These are phyloP conservation scores for Styphnolobium japonicum DNA, from an alignment of 306 rosid genomes.

Conservation along the genomic window DNA sequence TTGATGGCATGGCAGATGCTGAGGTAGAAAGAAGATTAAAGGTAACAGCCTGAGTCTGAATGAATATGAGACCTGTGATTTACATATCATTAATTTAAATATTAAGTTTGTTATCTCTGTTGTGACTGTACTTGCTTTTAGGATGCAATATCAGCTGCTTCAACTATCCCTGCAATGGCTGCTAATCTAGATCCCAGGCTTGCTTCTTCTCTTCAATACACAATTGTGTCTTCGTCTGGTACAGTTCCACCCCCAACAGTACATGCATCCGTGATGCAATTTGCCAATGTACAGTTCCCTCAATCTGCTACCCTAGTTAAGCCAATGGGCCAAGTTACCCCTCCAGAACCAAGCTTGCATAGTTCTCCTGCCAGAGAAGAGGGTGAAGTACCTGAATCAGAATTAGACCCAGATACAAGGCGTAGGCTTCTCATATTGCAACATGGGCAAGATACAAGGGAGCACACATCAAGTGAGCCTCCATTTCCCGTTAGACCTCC, in stretches of 20 bases:
- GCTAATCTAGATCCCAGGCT: conserved; percentile 67
- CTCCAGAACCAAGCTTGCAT: conserved; percentile 74
- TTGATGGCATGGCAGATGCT: conserved; percentile 87
- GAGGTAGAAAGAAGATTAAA: conserved; percentile 87
- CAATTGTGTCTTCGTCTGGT: conserved; percentile 60
- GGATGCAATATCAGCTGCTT: conserved; percentile 65
- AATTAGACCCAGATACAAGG: conserved; percentile 97
- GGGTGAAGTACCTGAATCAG: conserved; percentile 99
- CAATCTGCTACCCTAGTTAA: conserved; percentile 52
- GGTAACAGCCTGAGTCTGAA: conserved; percentile 49
- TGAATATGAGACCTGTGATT: not conserved
- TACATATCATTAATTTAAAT: not conserved
- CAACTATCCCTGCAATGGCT: conserved; percentile 48
- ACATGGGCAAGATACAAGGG: conserved; percentile 97
- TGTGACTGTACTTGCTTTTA: conserved; percentile 26
- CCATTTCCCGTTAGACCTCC: conserved; percentile 68
- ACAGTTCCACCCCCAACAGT: conserved; percentile 52
- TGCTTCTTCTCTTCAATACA: conserved; percentile 41
- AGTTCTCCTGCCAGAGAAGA: conserved; percentile 98
- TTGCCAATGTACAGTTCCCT: conserved; percentile 57
- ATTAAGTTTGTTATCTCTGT: conserved; percentile 9
- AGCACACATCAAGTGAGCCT: conserved; percentile 62
- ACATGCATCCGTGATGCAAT: conserved; percentile 54
- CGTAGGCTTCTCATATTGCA: conserved; percentile 98
- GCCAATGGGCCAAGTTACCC: conserved; percentile 54